phyloP scores from a whole-genome alignment of 2,329 filamentous ascomycete genomes.

The Botrytis sinoallii region DNA sequence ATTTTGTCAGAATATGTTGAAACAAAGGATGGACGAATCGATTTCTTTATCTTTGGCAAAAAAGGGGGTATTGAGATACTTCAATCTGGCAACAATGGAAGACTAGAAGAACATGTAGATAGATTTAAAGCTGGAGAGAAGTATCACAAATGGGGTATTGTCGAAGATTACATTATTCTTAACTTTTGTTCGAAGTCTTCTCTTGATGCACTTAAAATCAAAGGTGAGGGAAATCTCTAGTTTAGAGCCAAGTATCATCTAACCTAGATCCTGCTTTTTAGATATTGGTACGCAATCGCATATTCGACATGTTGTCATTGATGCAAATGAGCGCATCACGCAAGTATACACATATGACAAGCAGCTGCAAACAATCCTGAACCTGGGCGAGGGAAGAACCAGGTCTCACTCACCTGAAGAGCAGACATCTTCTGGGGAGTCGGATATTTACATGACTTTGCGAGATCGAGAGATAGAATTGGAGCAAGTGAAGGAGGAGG shows the following conservation, averaged over 20 bases:
- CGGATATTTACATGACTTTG: not conserved
- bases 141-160: not conserved
- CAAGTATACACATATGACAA: slow-evolving; percentile 5
- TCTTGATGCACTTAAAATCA: not conserved
- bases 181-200: slow-evolving; percentile 5
- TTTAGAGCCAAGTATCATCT: not conserved
- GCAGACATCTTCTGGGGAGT: not conserved
- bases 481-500: not conserved
- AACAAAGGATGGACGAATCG: slow-evolving; percentile 4
- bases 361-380: not conserved
- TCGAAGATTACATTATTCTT: slow-evolving; percentile 2
- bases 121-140: not conserved
- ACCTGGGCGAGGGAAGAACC: slow-evolving; percentile 2
- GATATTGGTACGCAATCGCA: not conserved
- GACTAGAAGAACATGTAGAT: not conserved
- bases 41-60: slow-evolving; percentile 3
- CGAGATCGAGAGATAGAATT: not conserved
- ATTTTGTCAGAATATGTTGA: slow-evolving; percentile 1
- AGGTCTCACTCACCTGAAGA: not conserved
- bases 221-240: not conserved
- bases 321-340: not conserved
- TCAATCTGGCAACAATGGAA: not conserved
- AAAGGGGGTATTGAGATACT: not conserved
- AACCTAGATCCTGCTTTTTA: not conserved
- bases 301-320: not conserved